Base-by-base conservation (phyloP, 495 filamentous ascomycete species). In the Daldinia childiae region DNA sequence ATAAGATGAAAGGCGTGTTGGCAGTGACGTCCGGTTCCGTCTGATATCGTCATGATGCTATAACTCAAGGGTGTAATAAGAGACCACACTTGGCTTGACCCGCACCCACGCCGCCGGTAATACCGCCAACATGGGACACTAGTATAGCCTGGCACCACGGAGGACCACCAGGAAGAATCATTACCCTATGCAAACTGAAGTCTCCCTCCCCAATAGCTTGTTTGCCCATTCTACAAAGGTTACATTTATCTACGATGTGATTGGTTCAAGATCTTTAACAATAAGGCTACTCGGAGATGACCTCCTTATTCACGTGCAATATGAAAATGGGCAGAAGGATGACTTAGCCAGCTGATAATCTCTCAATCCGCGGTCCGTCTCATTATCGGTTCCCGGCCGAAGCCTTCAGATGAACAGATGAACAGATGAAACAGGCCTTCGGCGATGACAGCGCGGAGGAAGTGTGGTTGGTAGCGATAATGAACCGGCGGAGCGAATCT, bases 401-500 rank as follows among this genome's bases (percentile, higher is more conserved):
- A 54, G 50, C 50, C 50, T 30, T 26, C 15, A 60, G 39, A 64
- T 68, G 56, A 62, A 38, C 15, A 60, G 39, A 64, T 68, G 56
- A 62, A 38, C 48, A 36, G 64, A 68, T 65, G 19, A 58, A 58
- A 61, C 7, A 58, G 64, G 70, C 48, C 60, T 64, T 62, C 70
- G 65, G 70, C 61, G 70, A 72, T 54, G 27, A 55, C 19, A 67
- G 45, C 54, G n/a, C 34, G 69, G 36, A 29, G 59, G 39, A 67
- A 60, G 52, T 34, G 21, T 62, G 32, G 41, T 34, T 68, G 32
- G 65, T 58, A 62, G 65, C 70, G 70, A 73, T 68, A 73, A 73
- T 73, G 60, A 65, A 58, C 66, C 71, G 71, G 71, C 58, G 55
- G 6, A 69, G 14, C 26, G 17, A 54, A 51, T 62, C 30, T 43